These are phyloP conservation scores for Debaryomyces castellii DNA, from an alignment of 805 yeast species.

Conservation along the genomic window DNA sequence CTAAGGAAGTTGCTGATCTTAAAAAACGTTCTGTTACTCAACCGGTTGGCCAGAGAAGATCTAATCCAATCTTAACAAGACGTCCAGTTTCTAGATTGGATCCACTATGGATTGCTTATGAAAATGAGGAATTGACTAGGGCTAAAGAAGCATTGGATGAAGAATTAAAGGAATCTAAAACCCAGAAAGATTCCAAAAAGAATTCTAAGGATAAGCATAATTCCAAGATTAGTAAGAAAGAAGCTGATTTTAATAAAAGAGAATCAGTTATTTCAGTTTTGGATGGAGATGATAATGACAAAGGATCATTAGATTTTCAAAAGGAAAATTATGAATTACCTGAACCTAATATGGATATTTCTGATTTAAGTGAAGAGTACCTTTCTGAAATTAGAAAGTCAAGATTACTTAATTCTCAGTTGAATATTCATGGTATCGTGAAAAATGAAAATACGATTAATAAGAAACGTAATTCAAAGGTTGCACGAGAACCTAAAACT, in stretches of 20 bases:
- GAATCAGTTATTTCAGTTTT: constrained; percentile 31
- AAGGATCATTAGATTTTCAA: constrained; percentile 1
- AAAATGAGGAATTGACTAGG: constrained; percentile 43
- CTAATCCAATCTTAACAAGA: constrained; percentile 43
- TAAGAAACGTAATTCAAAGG: constrained; percentile 16
- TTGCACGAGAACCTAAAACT: constrained; percentile 44
- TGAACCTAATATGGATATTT: constrained; percentile 32
- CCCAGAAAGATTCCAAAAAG: constrained; percentile 7
- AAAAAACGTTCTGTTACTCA: constrained; percentile 49
- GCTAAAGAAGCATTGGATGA: constrained; percentile 44
- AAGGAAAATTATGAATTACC: constrained; percentile 32
- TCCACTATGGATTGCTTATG: constrained; percentile 55
- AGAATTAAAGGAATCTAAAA: constrained; percentile 24
- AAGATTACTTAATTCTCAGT: constrained; percentile 43
- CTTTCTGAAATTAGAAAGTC: constrained; percentile 45
- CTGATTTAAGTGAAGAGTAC: constrained; percentile 43
- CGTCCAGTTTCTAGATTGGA: constrained; percentile 58
- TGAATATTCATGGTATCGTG: constrained; percentile 14
- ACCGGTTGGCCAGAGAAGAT: constrained; percentile 32
- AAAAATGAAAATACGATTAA: too few relatives aligned
- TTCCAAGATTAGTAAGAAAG: constrained; percentile 9
- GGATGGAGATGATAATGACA: constrained; percentile 14
- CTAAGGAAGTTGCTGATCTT: constrained; percentile 43
- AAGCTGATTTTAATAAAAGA: constrained; percentile 15
- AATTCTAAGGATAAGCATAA: constrained; percentile 4